Base-by-base conservation (phyloP, 371 early-diverging fungal genomes). In the Mucor irregularis region DNA sequence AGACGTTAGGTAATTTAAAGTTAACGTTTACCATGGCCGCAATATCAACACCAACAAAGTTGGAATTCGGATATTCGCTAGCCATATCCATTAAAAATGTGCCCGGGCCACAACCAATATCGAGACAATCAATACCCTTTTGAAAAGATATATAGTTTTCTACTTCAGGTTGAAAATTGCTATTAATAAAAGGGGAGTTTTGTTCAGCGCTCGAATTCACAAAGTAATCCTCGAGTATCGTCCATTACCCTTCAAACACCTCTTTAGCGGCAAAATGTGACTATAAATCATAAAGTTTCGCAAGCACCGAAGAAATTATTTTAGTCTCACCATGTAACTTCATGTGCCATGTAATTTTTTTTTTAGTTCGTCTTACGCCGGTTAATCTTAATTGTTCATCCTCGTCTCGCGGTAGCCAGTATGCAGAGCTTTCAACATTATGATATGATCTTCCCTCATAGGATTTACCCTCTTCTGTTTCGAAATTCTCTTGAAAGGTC, bases 221-320 rank as follows among this genome's bases (percentile, higher is more conserved):
- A 53, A 25, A 24, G 8, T 34, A 25, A 17, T 40, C 26, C n/a
- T n/a, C n/a, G n/a, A n/a, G n/a, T n/a, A n/a, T n/a, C n/a, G n/a
- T n/a, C n/a, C n/a, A n/a, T 26, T 69, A 69, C 69, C 62, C 59
- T 22, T 42, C 45, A 24, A 53, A 60, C 4, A 61, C 34, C 14
- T 59, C 68, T 50, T 74, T 74, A 29, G 65, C 30, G 48, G 71
- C 61, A 54, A 70, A 74, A 42, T 74, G 74, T 56, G 65, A 28
- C 57, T 49, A n/a, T n/a, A n/a, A n/a, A n/a, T n/a, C n/a, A n/a
- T n/a, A n/a, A n/a, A n/a, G n/a, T n/a, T n/a, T n/a, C n/a, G n/a
- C n/a, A n/a, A n/a, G 22, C 13, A 49, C 31, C 22, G 25, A 33
- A 24, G 8, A 24, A 47, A 34, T 2, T 11, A 5, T 3, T 35